These are phyloP conservation scores for Diplodia seriata DNA, from an alignment of 2,329 filamentous ascomycete species.

Conservation along the genomic window DNA sequence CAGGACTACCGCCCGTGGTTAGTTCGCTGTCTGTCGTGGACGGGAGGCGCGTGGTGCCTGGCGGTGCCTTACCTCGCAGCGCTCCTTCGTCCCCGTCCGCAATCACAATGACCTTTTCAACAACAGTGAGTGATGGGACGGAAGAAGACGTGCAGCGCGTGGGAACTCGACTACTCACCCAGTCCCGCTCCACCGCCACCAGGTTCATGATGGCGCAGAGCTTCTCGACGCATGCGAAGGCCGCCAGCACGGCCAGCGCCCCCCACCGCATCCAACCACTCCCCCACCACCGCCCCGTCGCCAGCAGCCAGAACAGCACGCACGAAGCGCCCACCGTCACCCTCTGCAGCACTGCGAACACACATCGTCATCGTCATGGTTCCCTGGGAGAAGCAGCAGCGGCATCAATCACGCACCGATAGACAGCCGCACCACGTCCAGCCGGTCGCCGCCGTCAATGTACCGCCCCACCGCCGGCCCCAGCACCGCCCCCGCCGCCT, in stretches of 20 bases:
- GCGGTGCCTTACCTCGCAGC: slow-evolving; percentile 41
- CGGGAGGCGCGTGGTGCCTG: slow-evolving; percentile 33
- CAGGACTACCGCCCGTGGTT: slow-evolving; percentile 39
- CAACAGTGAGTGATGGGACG: no score
- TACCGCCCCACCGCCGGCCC: slow-evolving; percentile 64
- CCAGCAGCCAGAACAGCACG: slow-evolving; percentile 1
- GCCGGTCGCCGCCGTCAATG: slow-evolving; percentile 58
- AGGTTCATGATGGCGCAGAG: slow-evolving; percentile 68
- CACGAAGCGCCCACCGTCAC: background rate
- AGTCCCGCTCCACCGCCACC: slow-evolving; percentile 74
- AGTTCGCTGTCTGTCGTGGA: background rate
- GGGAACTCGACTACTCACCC: slow-evolving; percentile 59
- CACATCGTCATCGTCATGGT: no score
- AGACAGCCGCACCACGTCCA: slow-evolving; percentile 33
- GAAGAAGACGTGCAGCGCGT: no score
- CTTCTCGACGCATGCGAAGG: slow-evolving; percentile 73
- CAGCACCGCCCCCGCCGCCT: slow-evolving; percentile 63
- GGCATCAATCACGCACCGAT: background rate
- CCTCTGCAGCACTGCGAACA: background rate
- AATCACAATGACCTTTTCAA: slow-evolving; percentile 61
- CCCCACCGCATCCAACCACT: background rate
- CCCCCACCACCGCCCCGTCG: background rate
- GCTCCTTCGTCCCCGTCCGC: slow-evolving; percentile 43
- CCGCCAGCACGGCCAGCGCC: slow-evolving; percentile 38
- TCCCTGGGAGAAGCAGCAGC: no score